Evolutionary conservation across 2,329 filamentous ascomycete species (phyloP).

Genomic region (Pseudogymnoascus sp.): DNA sequence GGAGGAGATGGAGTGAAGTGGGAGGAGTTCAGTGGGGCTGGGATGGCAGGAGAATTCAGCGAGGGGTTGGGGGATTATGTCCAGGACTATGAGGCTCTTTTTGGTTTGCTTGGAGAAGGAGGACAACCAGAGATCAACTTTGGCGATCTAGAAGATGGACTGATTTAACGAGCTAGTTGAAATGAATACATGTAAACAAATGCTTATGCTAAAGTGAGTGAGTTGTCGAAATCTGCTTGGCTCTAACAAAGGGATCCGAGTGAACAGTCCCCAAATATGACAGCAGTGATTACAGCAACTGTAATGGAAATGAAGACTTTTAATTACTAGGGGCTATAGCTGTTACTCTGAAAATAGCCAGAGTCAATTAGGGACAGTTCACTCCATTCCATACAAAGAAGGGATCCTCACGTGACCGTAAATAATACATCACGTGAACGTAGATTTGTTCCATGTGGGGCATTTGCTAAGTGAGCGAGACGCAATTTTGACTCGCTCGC

Average conservation of each 20-base stretch:
- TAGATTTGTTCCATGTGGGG: neutral
- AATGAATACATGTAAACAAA: neutral
- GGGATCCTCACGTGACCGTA: neutral
- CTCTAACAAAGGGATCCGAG: neutral
- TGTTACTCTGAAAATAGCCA: too few species aligned
- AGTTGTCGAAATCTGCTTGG: neutral
- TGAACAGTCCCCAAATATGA: neutral
- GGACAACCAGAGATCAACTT: neutral
- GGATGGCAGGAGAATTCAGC: slow-evolving; percentile 1
- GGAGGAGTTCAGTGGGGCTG: slow-evolving; percentile 4
- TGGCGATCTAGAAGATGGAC: neutral
- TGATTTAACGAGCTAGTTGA: slow-evolving; percentile 1
- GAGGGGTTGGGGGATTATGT: slow-evolving; percentile 7
- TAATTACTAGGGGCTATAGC: too few species aligned
- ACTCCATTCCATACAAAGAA: too few species aligned
- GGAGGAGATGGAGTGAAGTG: slow-evolving; percentile 3
- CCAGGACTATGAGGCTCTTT: slow-evolving; percentile 9
- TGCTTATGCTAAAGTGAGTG: neutral
- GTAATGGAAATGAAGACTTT: too few species aligned
- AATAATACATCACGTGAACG: neutral
- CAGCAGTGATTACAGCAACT: too few species aligned
- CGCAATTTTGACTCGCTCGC: slow-evolving; percentile 3
- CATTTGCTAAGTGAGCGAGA: neutral
- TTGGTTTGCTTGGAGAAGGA: slow-evolving; percentile 8
- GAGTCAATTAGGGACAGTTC: too few species aligned